A percentile compares a stretch with the other conserved stretches of the same genome.
Conservation (phyloP, 257 asterid genomes). For the Solanum habrochaites region DNA sequence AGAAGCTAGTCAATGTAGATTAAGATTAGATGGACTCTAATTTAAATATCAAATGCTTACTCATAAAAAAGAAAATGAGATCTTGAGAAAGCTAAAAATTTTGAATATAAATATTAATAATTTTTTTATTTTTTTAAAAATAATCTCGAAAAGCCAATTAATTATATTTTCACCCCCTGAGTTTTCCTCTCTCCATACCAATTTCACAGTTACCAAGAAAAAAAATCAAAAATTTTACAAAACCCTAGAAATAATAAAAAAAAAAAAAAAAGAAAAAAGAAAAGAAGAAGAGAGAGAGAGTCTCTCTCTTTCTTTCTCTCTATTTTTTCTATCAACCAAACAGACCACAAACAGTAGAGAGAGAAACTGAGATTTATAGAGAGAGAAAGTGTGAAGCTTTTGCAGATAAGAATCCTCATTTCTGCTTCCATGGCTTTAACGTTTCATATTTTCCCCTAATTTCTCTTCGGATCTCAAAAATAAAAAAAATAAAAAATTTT, state of each 20-base stretch:
- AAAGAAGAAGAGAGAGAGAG: neutral
- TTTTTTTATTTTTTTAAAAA: no score
- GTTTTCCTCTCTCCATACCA: neutral
- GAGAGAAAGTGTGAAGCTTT: neutral
- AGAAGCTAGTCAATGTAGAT: no score
- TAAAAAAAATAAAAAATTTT: no score
- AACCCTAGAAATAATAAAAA: neutral
- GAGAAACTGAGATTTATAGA: constrained; percentile 10
- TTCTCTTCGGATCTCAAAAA: neutral
- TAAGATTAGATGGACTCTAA: no score
- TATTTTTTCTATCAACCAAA: constrained; percentile 5
- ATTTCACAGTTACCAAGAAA: neutral
- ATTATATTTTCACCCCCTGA: neutral
- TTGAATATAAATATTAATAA: no score
- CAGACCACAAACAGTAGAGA: constrained; percentile 36
- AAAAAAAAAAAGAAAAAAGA: neutral
- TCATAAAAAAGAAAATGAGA: no score
- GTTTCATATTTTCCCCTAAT: neutral
- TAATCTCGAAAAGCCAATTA: neutral
- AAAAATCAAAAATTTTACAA: neutral
- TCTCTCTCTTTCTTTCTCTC: neutral
- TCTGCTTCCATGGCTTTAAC: neutral
- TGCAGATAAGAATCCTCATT: constrained; percentile 3
- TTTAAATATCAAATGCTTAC: neutral
- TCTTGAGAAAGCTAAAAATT: neutral